Evolutionary conservation across 108 stramenopile species (phyloP), one percentile per base, ranked within the genome.

Genomic region (Nannochloropsis salina): DNA sequence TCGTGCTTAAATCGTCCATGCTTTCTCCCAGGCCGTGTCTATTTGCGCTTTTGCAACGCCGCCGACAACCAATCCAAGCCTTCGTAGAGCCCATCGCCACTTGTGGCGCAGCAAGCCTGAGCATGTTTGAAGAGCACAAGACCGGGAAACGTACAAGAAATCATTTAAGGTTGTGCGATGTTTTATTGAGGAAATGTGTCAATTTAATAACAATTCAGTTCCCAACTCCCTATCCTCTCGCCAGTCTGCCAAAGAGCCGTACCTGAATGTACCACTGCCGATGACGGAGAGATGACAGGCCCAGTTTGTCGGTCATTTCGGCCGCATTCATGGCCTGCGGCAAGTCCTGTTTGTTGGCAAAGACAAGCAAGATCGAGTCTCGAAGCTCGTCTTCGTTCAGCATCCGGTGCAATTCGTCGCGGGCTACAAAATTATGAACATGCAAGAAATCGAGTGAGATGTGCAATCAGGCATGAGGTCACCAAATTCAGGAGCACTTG

Each of bases 291-390:
- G 93, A 92, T 86, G 96, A 94, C 83, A 98, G 93, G 82, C 95
- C 95, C 83, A 98, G 93, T 91, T 95, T 95, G 85, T 96, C 94
- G 2, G 96, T 96, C 93, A 98, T 95, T 87, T 96, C 95, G 40
- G 95, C 94, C 21, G 97, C 95, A 82, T 93, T 92, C 95, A 97
- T 95, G 88, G 97, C 97, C 88, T 96, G 95, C 12, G 97, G 96
- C 83, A 98, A 92, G 91, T 98, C 98, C 91, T 98, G 95, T 92
- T 95, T 98, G 93, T 98, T 98, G 84, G 97, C 97, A 86, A 97
- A 97, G 81, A 98, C 96, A 45, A 98, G 90, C n/a, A 98, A 88
- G 21, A 96, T 92, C 5, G 96, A 95, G 80, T 96, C 95, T 80
- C 94, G 94, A 79, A 98, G 94, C 92, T 97, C 96, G 80, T 97